Evolutionary conservation across 257 asterid genomes (phyloP), one percentile per base, ranked within the genome.

Genomic region (Solanum infundibuliforme): DNA sequence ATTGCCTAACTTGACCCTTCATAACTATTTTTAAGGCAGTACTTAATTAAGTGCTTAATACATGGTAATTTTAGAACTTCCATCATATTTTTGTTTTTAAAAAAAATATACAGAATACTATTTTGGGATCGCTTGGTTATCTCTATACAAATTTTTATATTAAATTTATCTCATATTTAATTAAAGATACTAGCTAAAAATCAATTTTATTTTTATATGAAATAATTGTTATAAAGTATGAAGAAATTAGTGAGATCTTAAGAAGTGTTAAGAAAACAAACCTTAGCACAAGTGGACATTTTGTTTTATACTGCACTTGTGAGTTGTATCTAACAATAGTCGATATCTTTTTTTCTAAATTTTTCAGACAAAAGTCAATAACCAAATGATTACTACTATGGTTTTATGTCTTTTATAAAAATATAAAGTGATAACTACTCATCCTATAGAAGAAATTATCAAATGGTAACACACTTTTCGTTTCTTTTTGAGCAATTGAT

Each of bases 401-500:
- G 68, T 46, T 62, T 29, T 29, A 29, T 81, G 68, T 81, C 85
- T 81, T 81, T 48, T 29, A 81, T 81, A 81, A 65, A 60, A 65
- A 81, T 46, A 41, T 43, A 43, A 79, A 41, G 84, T 79, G 25
- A 79, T 43, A 43, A 43, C 84, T 79, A 81, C 39, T 81, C 85
- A 81, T 81, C 29, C 68, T 18, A 81, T 18, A 1, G 29, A 46
- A 46, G 85, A 81, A 81, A 46, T 81, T 81, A 81, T 48, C 39
- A 46, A 46, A 8, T 46, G 25, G 66, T 5, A 29, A 41, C 27
- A 29, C 85, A 66, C 73, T 66, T 77, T 43, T 43, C 18, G 66
- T 79, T 79, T 79, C 85, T 13, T 79, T 81, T 81, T 46, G 85
- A 81, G 85, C 85, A 81, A 46, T 46, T 81, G 84, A 73, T 74